Percentiles rank a stretch among this genome's conserved stretches.
Conservation (phyloP, 2,329 filamentous ascomycete genomes). For the Aspergillus ochraceoroseus region DNA sequence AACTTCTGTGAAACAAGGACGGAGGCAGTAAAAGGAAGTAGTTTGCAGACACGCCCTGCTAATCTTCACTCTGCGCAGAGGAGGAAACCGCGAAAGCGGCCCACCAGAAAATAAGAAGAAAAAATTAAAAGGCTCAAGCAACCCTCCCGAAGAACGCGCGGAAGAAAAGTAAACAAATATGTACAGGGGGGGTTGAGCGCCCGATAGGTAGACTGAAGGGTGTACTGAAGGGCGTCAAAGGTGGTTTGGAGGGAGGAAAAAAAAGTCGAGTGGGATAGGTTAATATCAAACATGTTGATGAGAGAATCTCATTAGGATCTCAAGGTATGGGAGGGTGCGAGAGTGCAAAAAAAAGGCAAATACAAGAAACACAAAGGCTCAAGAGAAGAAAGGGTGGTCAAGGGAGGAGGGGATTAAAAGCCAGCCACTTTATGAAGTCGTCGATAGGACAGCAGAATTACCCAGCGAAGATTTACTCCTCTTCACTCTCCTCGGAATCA, state of each 20-base stretch:
- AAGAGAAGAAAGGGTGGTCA: slow-evolving; percentile 12
- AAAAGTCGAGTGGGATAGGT: slow-evolving; percentile 1
- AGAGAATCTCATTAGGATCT: not conserved
- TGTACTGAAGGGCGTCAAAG: slow-evolving; percentile 11
- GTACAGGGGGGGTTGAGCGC: slow-evolving; percentile 21
- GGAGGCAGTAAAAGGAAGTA: slow-evolving; percentile 1
- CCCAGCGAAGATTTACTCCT: slow-evolving; percentile 37
- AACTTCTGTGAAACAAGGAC: slow-evolving; percentile 3
- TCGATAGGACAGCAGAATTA: not conserved
- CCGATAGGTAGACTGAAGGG: slow-evolving; percentile 12
- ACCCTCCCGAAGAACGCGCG: slow-evolving; percentile 2
- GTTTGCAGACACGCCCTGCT: not conserved
- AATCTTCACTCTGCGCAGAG: slow-evolving; percentile 7
- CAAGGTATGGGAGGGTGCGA: too few species aligned
- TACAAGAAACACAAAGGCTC: slow-evolving; percentile 7
- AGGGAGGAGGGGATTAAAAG: slow-evolving; percentile 11
- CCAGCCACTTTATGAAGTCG: not conserved
- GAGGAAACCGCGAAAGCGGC: slow-evolving; percentile 9
- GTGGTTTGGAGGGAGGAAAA: slow-evolving; percentile 1
- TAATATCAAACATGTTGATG: not conserved
- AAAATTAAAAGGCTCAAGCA: slow-evolving; percentile 7
- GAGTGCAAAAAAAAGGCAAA: slow-evolving; percentile 2
- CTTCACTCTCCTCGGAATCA: slow-evolving; percentile 48
- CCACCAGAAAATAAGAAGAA: slow-evolving; percentile 5
- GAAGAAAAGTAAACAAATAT: slow-evolving; percentile 17